A percentile compares a stretch with the other conserved stretches of the same genome.
Conservation (phyloP, 2,329 filamentous ascomycete genomes). For the Paracoccidioides brasiliensis region DNA sequence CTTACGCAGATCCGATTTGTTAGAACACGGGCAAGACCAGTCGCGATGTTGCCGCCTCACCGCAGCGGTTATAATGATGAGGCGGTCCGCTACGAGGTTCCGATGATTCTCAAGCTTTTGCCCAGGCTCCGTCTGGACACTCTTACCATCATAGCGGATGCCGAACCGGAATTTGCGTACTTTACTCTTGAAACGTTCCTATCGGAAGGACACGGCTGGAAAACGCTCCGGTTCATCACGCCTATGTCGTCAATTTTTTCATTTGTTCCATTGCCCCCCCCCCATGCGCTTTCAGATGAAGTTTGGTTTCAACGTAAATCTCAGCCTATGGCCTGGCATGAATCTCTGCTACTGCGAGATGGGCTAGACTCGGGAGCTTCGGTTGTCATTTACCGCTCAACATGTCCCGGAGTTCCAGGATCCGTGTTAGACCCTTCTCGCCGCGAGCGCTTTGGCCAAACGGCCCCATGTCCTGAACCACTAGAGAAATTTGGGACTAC, state of each 20-base stretch:
- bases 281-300: neutral
- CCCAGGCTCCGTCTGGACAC: slow-evolving; percentile 10
- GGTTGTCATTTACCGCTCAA: slow-evolving; percentile 11
- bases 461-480: neutral
- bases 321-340: slow-evolving; percentile 10
- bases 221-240: slow-evolving; percentile 11
- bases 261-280: neutral
- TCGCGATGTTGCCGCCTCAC: neutral
- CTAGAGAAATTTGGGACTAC: slow-evolving; percentile 3
- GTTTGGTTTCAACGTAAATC: slow-evolving; percentile 5
- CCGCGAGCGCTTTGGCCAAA: slow-evolving; percentile 4
- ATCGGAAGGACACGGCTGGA: slow-evolving; percentile 12
- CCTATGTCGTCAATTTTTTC: slow-evolving; percentile 9
- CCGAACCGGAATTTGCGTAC: slow-evolving; percentile 5
- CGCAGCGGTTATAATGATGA: slow-evolving; percentile 3
- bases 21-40: slow-evolving; percentile 4
- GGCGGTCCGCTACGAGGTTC: slow-evolving; percentile 7
- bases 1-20: slow-evolving; percentile 10
- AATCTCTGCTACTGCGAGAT: slow-evolving; percentile 7
- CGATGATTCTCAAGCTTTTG: slow-evolving; percentile 10
- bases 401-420: slow-evolving; percentile 1
- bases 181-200: slow-evolving; percentile 10
- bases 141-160: slow-evolving; percentile 9
- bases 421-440: slow-evolving; percentile 1
- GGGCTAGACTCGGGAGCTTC: slow-evolving; percentile 10